Conservation (phyloP, 768 basidiomycete genomes). For the Amanita phalloides region DNA sequence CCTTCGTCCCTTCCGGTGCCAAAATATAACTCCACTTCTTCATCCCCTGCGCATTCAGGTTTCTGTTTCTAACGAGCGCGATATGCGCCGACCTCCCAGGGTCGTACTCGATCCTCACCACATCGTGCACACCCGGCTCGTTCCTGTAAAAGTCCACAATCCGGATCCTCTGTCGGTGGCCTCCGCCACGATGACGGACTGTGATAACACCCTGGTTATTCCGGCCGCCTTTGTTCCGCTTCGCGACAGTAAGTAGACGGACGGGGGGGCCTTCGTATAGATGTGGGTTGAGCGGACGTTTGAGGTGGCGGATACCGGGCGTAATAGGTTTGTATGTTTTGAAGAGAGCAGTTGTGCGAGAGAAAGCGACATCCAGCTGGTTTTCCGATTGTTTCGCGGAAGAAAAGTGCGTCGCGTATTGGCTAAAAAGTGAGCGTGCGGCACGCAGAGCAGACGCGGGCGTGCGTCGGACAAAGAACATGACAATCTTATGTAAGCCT, state of each 20-base stretch:
- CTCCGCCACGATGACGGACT: conserved; percentile 83
- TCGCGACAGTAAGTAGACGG: conserved; percentile 68
- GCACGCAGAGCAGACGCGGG: background rate
- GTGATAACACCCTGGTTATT: conserved; percentile 79
- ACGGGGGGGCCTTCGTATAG: conserved; percentile 82
- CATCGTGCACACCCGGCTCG: conserved; percentile 77
- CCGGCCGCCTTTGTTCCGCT: conserved; percentile 80
- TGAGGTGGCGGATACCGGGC: conserved; percentile 79
- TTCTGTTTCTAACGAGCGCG: conserved; percentile 67
- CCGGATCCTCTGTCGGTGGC: conserved; percentile 80
- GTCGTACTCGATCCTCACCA: conserved; percentile 94
- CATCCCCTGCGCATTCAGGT: conserved; percentile 37
- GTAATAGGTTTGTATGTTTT: conserved; percentile 89
- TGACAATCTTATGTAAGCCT: no score
- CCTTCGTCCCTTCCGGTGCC: conserved; percentile 80
- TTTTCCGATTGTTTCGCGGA: background rate
- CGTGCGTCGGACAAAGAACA: no score
- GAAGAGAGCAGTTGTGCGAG: conserved; percentile 48
- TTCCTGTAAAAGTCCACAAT: conserved; percentile 75
- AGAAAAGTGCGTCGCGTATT: conserved; percentile 2
- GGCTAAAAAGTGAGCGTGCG: background rate
- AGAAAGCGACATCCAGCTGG: conserved; percentile 27
- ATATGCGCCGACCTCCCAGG: conserved; percentile 92
- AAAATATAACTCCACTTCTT: conserved; percentile 84
- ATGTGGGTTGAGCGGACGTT: conserved; percentile 73